These are phyloP conservation scores for Actinomortierella ambigua DNA, from an alignment of 371 early-diverging fungal genomes.

Conservation along the genomic window DNA sequence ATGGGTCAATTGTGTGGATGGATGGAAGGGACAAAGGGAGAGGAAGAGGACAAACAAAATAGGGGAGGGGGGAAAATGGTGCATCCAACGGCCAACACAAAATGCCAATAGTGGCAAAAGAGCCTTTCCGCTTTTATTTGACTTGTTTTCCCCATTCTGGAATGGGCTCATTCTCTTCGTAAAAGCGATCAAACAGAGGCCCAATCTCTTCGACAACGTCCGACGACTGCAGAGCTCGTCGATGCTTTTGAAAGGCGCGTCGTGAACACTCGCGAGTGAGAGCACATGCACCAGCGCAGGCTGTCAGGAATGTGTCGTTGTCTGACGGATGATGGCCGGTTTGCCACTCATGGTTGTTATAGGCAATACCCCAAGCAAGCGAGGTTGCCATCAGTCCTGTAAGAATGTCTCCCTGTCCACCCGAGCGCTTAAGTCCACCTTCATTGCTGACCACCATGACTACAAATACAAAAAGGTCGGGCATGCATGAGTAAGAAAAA, in stretches of 20 bases:
- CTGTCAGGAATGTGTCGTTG: slow-evolving; percentile 62
- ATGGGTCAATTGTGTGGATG: too few relatives aligned
- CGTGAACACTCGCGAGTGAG: slow-evolving; percentile 69
- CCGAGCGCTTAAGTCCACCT: slow-evolving; percentile 90
- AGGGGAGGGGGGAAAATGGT: too few relatives aligned
- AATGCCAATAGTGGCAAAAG: too few relatives aligned
- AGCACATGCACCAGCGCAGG: slow-evolving; percentile 75
- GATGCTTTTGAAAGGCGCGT: slow-evolving; percentile 70
- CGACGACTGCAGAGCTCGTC: slow-evolving; percentile 74
- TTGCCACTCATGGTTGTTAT: slow-evolving; percentile 65
- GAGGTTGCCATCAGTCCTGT: slow-evolving; percentile 89
- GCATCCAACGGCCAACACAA: too few relatives aligned
- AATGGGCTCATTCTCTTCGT: slow-evolving; percentile 9
- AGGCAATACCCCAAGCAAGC: slow-evolving; percentile 82
- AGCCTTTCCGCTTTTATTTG: too few relatives aligned
- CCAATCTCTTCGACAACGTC: slow-evolving; percentile 81
- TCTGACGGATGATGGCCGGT: slow-evolving; percentile 39
- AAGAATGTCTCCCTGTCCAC: slow-evolving; percentile 98
- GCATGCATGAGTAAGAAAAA: slow-evolving; percentile 17
- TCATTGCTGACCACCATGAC: slow-evolving; percentile 56
- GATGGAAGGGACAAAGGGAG: too few relatives aligned
- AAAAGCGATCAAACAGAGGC: slow-evolving; percentile 48
- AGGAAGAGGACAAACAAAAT: too few relatives aligned
- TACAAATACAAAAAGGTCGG: slow-evolving; percentile 47
- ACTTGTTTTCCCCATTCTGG: too few relatives aligned